Conservation (phyloP, 1,284 basidiomycete genomes). For the Papiliotrema terrestris region DNA sequence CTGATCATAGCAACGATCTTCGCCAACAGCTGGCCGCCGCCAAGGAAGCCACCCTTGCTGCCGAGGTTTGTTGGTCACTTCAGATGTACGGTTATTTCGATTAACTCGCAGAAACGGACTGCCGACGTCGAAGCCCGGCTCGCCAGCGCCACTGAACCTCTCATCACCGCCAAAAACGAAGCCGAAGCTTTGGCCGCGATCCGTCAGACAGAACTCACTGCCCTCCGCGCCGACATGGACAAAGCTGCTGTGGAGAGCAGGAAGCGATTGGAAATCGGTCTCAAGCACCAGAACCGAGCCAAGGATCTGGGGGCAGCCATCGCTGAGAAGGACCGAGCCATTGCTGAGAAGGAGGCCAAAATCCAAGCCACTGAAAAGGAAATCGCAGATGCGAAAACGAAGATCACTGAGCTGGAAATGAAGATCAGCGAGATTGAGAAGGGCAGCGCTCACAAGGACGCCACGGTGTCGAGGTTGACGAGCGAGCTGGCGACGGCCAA, state of each 20-base stretch:
- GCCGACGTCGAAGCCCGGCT: constrained; percentile 35
- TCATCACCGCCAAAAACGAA: constrained; percentile 36
- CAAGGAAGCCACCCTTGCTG: constrained; percentile 63
- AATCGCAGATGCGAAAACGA: constrained; percentile 23
- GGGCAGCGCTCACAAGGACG: constrained; percentile 23
- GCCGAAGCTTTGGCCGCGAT: constrained; percentile 26
- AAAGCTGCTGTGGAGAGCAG: constrained; percentile 20
- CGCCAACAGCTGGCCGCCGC: constrained; percentile 72
- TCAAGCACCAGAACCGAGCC: constrained; percentile 24
- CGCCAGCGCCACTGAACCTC: constrained; percentile 26
- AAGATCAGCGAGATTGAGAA: constrained; percentile 25
- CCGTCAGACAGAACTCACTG: constrained; percentile 26
- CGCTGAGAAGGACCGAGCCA: constrained; percentile 24
- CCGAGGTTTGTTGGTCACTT: constrained; percentile 22
- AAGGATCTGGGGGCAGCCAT: constrained; percentile 12
- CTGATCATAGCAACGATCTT: constrained; percentile 56
- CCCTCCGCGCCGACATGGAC: constrained; percentile 21
- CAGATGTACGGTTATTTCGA: background rate
- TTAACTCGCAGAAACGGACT: constrained; percentile 8
- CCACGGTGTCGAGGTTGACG: constrained; percentile 30
- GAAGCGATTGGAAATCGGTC: constrained; percentile 28
- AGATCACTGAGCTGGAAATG: constrained; percentile 31
- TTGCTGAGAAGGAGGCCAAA: constrained; percentile 19
- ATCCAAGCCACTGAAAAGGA: constrained; percentile 20
- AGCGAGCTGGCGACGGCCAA: constrained; percentile 27